Evolutionary conservation across 768 basidiomycete genomes (phyloP).

Genomic region (Gelatoporia subvermispora): DNA sequence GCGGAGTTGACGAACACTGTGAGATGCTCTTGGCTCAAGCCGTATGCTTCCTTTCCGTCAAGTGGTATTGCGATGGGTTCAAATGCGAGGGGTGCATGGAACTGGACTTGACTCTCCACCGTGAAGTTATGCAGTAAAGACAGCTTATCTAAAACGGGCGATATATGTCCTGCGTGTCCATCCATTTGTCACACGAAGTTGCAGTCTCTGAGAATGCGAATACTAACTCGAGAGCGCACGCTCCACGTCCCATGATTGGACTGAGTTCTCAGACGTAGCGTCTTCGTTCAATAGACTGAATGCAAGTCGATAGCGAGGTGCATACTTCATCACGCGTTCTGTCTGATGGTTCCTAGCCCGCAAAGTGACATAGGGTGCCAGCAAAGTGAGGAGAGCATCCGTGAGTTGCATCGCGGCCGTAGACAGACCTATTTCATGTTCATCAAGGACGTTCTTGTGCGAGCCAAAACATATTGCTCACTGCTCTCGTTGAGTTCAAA

Average conservation of each 20-base stretch:
- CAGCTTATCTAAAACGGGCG: conserved; percentile 58
- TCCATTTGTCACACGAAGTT: neutral
- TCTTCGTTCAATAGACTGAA: conserved; percentile 94
- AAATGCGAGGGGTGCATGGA: conserved; percentile 86
- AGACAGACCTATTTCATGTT: neutral
- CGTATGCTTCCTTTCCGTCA: conserved; percentile 38
- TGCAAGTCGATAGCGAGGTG: conserved; percentile 79
- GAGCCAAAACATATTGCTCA: neutral
- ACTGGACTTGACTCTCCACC: conserved; percentile 91
- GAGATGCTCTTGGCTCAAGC: conserved; percentile 74
- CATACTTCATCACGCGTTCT: conserved; percentile 64
- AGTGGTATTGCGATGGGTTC: conserved; percentile 40
- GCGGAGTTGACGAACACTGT: conserved; percentile 95
- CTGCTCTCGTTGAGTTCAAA: neutral
- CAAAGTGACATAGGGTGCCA: conserved; percentile 35
- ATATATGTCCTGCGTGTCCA: conserved; percentile 53
- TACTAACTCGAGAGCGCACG: conserved; percentile 56
- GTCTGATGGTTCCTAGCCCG: conserved; percentile 36
- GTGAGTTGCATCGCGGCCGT: conserved; percentile 9
- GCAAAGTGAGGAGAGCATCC: conserved; percentile 35
- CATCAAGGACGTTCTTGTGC: neutral
- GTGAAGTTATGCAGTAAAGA: conserved; percentile 81
- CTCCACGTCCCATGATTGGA: conserved; percentile 71
- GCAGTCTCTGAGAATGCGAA: neutral
- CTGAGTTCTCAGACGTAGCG: conserved; percentile 55